Percentiles rank a stretch among this genome's conserved stretches.
These are phyloP conservation scores for Centrapalus pauciflorus DNA, from an alignment of 129 eudicot species.

Conservation along the genomic window DNA sequence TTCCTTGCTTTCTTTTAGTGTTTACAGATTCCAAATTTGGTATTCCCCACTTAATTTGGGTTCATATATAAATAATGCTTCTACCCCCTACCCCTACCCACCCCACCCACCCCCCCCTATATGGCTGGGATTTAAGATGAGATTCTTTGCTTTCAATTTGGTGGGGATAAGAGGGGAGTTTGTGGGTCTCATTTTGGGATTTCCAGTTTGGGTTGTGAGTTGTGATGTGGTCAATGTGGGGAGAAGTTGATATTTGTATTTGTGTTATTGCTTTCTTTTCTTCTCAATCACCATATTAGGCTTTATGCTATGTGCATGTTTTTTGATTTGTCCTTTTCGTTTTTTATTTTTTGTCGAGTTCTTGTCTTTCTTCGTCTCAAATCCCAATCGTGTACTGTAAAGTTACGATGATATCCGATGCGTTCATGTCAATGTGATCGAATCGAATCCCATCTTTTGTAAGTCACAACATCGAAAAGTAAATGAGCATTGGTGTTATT, in stretches of 20 bases:
- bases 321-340: slow-evolving; percentile 18
- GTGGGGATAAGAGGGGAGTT: slow-evolving; percentile 5
- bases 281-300: slow-evolving; percentile 8
- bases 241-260: slow-evolving; percentile 19
- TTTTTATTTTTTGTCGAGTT: slow-evolving; percentile 14
- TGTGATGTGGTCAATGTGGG: slow-evolving; percentile 29
- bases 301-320: slow-evolving; percentile 22
- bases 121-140: slow-evolving; percentile 30
- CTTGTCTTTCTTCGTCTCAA: slow-evolving; percentile 13
- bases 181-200: slow-evolving; percentile 23
- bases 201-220: slow-evolving; percentile 10
- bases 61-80: slow-evolving; percentile 13
- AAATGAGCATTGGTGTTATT: neutral
- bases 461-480: neutral
- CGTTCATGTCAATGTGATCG: neutral
- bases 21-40: slow-evolving; percentile 16
- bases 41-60: slow-evolving; percentile 22
- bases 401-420: neutral
- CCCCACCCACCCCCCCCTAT: neutral
- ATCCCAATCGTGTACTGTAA: neutral
- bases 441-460: neutral
- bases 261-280: slow-evolving; percentile 21
- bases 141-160: slow-evolving; percentile 17
- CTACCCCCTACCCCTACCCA: neutral
- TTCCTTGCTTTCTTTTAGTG: slow-evolving; percentile 11